Base-by-base conservation (phyloP, 2,329 filamentous ascomycete genomes). In the Talaromyces sp. region DNA sequence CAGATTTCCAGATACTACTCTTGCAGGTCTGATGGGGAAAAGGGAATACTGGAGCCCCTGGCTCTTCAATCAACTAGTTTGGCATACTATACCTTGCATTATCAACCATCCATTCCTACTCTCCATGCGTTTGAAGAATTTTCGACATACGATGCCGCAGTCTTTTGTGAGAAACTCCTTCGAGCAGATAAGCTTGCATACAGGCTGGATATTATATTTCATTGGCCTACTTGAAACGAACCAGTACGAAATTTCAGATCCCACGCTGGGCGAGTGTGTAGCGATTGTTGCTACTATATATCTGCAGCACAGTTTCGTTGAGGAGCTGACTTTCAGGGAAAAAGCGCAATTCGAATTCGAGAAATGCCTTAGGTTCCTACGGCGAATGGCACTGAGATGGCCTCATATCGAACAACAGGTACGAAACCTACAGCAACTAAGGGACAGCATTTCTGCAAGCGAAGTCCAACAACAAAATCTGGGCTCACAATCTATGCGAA, bases 91-190 rank as follows among this genome's bases (percentile, higher is more conserved):
- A 50, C 74, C 82, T 1, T 83, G 81, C 63, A 74, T 83, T 0
- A 71, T 84, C 12, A 84, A 84, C 58, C 82, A 84, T 63, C 82
- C 82, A 0, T 76, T 84, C n/a, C 69, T 84, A 2, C 69, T 84
- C 5, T 83, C 81, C 0, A 72, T 83, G 40, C 75, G 81, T 11
- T 72, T 84, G 2, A 76, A 80, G 14, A 82, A 79, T 37, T 82
- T 83, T 65, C 78, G 80, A 37, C 77, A 78, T 42, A 80, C 77
- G 2, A 82, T 83, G 44, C 82, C 82, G 0, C 81, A 84, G 59
- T 80, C 82, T 1, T 84, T 84, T 25, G 75, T 84, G 1, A 81
- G 83, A 57, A 80, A 83, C 65, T 83, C 80, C 0, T 80, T 80
- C 16, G 81, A 83, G 60, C 72, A 81, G 18, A 82, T 83, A 28